A percentile compares a stretch with the other conserved stretches of the same genome.
These are phyloP conservation scores for Jatropha multifida DNA, from an alignment of 441 rosid species.

Conservation along the genomic window DNA sequence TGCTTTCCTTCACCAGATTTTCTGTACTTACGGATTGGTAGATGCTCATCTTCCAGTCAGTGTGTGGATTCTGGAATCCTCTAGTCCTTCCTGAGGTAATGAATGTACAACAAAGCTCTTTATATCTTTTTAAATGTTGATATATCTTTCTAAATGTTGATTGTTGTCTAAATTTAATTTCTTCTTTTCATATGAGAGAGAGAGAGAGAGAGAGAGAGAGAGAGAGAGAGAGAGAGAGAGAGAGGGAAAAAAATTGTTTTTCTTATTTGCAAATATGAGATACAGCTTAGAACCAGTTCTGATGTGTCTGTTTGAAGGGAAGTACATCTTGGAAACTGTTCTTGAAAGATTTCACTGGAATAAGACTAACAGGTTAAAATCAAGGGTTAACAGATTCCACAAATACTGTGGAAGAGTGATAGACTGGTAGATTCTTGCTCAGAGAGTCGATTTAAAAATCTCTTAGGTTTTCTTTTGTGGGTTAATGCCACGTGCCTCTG, in stretches of 20 bases:
- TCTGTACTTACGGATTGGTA: not conserved
- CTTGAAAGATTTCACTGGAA: not conserved
- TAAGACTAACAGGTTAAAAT: not conserved
- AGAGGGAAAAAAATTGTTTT: not conserved
- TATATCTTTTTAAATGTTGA: not conserved
- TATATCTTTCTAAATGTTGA: not conserved
- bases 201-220: too few species aligned
- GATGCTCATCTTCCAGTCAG: constrained; percentile 3
- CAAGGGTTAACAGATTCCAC: not conserved
- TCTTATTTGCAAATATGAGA: not conserved
- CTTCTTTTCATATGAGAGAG: not conserved
- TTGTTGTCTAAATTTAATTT: not conserved
- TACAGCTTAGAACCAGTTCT: not conserved
- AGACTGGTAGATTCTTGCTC: not conserved
- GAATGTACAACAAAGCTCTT: not conserved
- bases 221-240: too few species aligned
- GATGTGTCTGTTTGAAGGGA: not conserved
- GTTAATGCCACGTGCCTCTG: not conserved
- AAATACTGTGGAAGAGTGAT: not conserved
- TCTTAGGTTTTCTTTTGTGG: not conserved
- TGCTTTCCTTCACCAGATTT: constrained; percentile 5
- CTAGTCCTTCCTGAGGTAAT: constrained; percentile 14
- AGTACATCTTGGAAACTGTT: not conserved
- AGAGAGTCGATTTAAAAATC: not conserved
- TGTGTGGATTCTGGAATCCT: not conserved